Evolutionary conservation across 768 basidiomycete species (phyloP).

Genomic region (Pulveroboletus sp.): DNA sequence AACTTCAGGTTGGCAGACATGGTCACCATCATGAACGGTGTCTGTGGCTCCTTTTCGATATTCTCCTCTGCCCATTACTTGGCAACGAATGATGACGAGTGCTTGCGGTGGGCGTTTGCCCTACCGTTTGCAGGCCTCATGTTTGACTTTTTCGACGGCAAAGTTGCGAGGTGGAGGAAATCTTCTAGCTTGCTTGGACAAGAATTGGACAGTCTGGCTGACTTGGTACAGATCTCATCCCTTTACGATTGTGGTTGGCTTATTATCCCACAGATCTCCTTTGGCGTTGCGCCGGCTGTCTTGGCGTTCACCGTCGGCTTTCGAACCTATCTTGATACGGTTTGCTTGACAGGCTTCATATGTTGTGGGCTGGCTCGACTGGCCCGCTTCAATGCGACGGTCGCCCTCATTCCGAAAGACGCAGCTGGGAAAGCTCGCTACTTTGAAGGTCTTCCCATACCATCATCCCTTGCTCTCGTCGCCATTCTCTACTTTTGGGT

Average conservation of each 20-base stretch:
- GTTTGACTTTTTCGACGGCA: conserved; percentile 98
- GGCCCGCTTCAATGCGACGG: conserved; percentile 97
- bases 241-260: conserved; percentile 3
- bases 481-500: conserved; percentile 77
- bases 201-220: conserved; percentile 95
- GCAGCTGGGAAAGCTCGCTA: conserved; percentile 82
- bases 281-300: conserved; percentile 95
- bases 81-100: conserved; percentile 68
- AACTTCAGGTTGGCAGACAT: conserved; percentile 98
- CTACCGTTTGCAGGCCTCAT: conserved; percentile 91
- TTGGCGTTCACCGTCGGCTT: conserved; percentile 89
- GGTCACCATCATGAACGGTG: conserved; percentile 98
- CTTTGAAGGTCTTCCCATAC: conserved; percentile 98
- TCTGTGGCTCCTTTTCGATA: conserved; percentile 94
- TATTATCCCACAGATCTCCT: conserved; percentile 69
- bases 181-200: conserved; percentile 95
- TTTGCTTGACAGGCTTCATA: conserved; percentile 84
- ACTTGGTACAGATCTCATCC: conserved; percentile 54
- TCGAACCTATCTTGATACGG: conserved; percentile 85
- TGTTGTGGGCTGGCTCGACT: conserved; percentile 96
- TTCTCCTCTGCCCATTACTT: conserved; percentile 92
- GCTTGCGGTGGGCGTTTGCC: conserved; percentile 81
- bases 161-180: conserved; percentile 96
- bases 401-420: conserved; percentile 90
- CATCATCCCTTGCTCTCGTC: conserved; percentile 81